These are phyloP conservation scores for Peronospora destructor DNA, from an alignment of 352 stramenopile species.

Conservation along the genomic window DNA sequence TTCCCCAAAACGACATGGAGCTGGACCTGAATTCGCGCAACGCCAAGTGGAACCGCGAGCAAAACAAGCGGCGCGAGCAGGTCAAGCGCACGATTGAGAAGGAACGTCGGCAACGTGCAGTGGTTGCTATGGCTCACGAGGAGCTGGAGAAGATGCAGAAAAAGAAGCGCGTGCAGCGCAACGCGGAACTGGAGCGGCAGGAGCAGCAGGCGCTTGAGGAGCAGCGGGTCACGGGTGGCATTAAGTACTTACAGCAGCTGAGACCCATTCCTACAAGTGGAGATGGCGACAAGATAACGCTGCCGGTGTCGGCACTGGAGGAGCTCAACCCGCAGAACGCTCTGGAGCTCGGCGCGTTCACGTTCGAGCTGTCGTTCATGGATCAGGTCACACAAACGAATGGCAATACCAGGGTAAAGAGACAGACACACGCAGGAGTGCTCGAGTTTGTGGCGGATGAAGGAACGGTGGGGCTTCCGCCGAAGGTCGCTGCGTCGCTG, in stretches of 20 bases:
- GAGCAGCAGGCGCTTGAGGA: constrained; percentile 58
- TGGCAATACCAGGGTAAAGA: background rate
- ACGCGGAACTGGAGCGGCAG: constrained; percentile 45
- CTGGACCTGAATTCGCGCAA: constrained; percentile 62
- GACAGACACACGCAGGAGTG: constrained; percentile 65
- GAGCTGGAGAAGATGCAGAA: constrained; percentile 41
- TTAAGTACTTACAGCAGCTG: constrained; percentile 52
- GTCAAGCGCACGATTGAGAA: constrained; percentile 47
- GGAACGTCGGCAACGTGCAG: constrained; percentile 45
- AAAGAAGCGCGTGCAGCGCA: constrained; percentile 39
- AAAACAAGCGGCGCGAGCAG: constrained; percentile 51
- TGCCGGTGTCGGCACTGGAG: constrained; percentile 70
- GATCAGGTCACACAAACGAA: background rate
- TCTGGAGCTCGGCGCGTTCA: constrained; percentile 71
- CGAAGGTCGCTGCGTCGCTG: constrained; percentile 68
- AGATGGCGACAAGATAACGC: constrained; percentile 72
- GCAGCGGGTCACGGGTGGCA: constrained; percentile 61
- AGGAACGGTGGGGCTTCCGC: constrained; percentile 65
- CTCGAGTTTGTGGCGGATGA: constrained; percentile 76
- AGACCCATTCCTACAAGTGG: constrained; percentile 34
- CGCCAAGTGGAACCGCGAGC: constrained; percentile 63
- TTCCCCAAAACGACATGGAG: constrained; percentile 33
- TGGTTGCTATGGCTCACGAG: constrained; percentile 32
- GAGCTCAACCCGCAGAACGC: constrained; percentile 71
- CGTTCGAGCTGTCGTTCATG: constrained; percentile 60